Evolutionary conservation across 805 yeast species (phyloP), one percentile per base, ranked within the genome.

Genomic region (Saccharomycopsis sp.): DNA sequence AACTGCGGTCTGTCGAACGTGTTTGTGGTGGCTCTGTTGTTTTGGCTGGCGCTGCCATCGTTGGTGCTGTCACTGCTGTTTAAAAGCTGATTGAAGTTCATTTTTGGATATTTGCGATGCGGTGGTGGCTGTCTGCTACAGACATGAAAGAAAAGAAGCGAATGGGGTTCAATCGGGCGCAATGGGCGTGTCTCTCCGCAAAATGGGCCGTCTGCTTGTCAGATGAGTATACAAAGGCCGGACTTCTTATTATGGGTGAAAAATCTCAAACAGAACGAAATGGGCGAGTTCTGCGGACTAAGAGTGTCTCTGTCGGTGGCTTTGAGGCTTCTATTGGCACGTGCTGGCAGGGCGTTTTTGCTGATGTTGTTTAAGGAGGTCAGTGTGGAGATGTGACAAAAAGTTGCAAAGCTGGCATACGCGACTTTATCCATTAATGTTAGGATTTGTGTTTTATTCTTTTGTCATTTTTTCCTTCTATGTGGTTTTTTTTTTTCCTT

Each of bases 81-180:
- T 14, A 52, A 40, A 16, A 52, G 24, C n/a, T 18, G 47, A n/a
- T 52, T 52, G 55, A 52, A 52, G 24, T 52, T 52, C 55, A 52
- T 52, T 29, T 20, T 29, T 29, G 5, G 37, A 7, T 29, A 29
- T 29, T 29, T 7, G 37, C 12, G 37, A 7, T 5, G 9, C 37
- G 37, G 12, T 29, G 37, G 12, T 29, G 37, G 12, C 37, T 29
- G 37, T 29, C 12, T 7, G 37, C 37, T 29, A 29, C 12, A 12
- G 9, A 29, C 9, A 29, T 29, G 37, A 29, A 5, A n/a, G n/a
- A n/a, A n/a, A n/a, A n/a, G n/a, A n/a, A n/a, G n/a, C n/a, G n/a
- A n/a, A n/a, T n/a, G n/a, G n/a, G n/a, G n/a, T n/a, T n/a, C n/a
- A n/a, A n/a, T n/a, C n/a, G n/a, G n/a, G n/a, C n/a, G n/a, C n/a